These are phyloP conservation scores for Pisolithus orientalis DNA, from an alignment of 768 basidiomycete species.

Conservation along the genomic window DNA sequence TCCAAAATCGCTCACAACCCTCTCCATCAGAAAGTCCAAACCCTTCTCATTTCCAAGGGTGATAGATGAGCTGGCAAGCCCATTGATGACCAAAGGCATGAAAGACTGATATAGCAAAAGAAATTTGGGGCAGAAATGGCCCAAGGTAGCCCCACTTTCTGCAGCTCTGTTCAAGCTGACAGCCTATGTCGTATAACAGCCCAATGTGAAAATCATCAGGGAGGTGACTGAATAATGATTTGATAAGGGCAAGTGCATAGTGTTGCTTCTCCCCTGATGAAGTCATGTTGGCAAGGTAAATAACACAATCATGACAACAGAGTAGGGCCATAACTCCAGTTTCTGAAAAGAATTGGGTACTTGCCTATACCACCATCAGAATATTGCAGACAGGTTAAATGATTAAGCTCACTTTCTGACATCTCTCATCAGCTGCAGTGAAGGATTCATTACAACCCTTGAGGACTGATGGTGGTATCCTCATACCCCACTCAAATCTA, in stretches of 20 bases:
- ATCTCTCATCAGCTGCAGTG: constrained; percentile 7
- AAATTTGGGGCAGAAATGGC: constrained; percentile 12
- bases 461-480: constrained; percentile 23
- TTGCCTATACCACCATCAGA: constrained; percentile 6
- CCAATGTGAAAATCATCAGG: constrained; percentile 10
- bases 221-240: constrained; percentile 12
- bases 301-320: constrained; percentile 15
- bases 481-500: constrained; percentile 16
- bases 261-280: constrained; percentile 17
- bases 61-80: constrained; percentile 30
- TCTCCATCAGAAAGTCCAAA: constrained; percentile 24
- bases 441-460: constrained; percentile 29
- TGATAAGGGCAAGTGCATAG: constrained; percentile 15
- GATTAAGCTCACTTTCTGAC: constrained; percentile 1
- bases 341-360: constrained; percentile 10
- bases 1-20: constrained; percentile 23
- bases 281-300: constrained; percentile 14
- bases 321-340: constrained; percentile 19
- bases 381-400: background rate
- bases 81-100: constrained; percentile 32
- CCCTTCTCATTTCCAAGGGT: constrained; percentile 24
- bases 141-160: constrained; percentile 4
- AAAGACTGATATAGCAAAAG: constrained; percentile 27
- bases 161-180: constrained; percentile 17
- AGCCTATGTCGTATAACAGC: constrained; percentile 20